A percentile compares a stretch with the other conserved stretches of the same genome.
These are phyloP conservation scores for Rhodotorula kratochvilovae DNA, from an alignment of 768 basidiomycete species.

Conservation along the genomic window DNA sequence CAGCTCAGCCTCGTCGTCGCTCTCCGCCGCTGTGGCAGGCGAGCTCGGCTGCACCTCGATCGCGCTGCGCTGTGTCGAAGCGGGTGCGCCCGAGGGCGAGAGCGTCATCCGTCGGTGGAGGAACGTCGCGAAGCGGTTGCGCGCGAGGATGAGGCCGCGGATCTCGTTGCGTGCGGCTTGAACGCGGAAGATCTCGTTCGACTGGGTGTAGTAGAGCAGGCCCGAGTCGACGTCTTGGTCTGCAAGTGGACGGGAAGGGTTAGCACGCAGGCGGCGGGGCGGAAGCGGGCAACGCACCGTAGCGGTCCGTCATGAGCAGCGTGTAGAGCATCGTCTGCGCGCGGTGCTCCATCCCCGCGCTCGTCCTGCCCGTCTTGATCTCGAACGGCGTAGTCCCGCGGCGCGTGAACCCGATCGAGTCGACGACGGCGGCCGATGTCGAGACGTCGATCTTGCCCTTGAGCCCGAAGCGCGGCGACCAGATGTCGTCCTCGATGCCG, in stretches of 20 bases:
- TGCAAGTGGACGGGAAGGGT: conserved; percentile 31
- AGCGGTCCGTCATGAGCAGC: conserved; percentile 82
- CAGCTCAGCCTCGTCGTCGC: conserved; percentile 20
- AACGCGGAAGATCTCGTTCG: conserved; percentile 77
- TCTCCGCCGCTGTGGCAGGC: conserved; percentile 1
- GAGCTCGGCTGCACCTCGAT: neutral
- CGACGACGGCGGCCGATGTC: conserved; percentile 63
- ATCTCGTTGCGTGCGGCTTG: conserved; percentile 76
- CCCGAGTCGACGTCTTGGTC: conserved; percentile 73
- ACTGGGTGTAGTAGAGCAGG: conserved; percentile 89
- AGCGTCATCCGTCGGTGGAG: conserved; percentile 24
- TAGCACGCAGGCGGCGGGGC: neutral
- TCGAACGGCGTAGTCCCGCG: conserved; percentile 68
- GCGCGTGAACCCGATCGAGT: conserved; percentile 43
- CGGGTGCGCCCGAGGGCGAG: neutral
- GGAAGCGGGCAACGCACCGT: conserved; percentile 51
- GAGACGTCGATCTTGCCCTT: conserved; percentile 95
- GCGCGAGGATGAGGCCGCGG: conserved; percentile 67
- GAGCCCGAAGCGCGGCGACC: conserved; percentile 88
- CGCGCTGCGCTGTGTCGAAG: neutral
- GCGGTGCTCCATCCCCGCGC: conserved; percentile 80
- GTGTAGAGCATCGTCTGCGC: conserved; percentile 98
- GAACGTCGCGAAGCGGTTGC: conserved; percentile 80
- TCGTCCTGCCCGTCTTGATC: conserved; percentile 85
- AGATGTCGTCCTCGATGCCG: conserved; percentile 95